phyloP scores from a whole-genome alignment of 108 stramenopile species.

The Pseudonitzschia multistriata region DNA sequence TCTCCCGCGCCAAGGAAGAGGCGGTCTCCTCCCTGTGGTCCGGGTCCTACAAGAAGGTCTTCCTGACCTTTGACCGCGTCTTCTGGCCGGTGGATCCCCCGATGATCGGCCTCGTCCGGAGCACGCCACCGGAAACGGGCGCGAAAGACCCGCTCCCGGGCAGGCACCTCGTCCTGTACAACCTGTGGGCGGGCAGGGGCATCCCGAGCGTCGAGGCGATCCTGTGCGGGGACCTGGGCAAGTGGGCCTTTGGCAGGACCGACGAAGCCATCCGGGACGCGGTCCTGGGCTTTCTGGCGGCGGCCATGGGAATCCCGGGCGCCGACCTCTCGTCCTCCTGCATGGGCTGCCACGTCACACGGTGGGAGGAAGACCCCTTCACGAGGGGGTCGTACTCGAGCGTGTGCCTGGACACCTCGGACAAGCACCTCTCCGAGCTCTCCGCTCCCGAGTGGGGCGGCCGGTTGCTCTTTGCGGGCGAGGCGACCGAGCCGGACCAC shows the following conservation, averaged over 20 bases:
- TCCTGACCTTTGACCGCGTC: slow-evolving; percentile 53
- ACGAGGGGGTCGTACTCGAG: slow-evolving; percentile 50
- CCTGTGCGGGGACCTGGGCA: slow-evolving; percentile 35
- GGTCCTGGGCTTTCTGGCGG: slow-evolving; percentile 44
- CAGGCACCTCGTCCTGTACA: slow-evolving; percentile 41
- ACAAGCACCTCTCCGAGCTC: slow-evolving; percentile 38
- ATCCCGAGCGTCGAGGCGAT: slow-evolving; percentile 56
- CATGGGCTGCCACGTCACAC: slow-evolving; percentile 46
- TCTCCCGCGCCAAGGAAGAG: slow-evolving; percentile 39
- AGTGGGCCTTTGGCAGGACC: slow-evolving; percentile 42
- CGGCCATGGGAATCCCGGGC: slow-evolving; percentile 40
- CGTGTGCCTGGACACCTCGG: slow-evolving; percentile 38
- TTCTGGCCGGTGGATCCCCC: slow-evolving; percentile 53
- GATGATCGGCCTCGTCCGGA: slow-evolving; percentile 52
- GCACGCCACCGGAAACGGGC: neutral
- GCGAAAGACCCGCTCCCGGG: slow-evolving; percentile 13
- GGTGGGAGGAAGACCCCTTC: slow-evolving; percentile 63
- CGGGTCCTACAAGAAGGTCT: slow-evolving; percentile 63
- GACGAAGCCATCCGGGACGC: slow-evolving; percentile 41
- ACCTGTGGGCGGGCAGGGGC: slow-evolving; percentile 46
- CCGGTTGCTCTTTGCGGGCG: slow-evolving; percentile 52
- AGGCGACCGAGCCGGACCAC: slow-evolving; percentile 47
- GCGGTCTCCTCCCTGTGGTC: slow-evolving; percentile 36
- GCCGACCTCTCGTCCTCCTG: slow-evolving; percentile 21
- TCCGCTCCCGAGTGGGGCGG: slow-evolving; percentile 46